phyloP scores from a whole-genome alignment of 805 yeast genomes.

The Saccharomycopsis guyanensis region DNA sequence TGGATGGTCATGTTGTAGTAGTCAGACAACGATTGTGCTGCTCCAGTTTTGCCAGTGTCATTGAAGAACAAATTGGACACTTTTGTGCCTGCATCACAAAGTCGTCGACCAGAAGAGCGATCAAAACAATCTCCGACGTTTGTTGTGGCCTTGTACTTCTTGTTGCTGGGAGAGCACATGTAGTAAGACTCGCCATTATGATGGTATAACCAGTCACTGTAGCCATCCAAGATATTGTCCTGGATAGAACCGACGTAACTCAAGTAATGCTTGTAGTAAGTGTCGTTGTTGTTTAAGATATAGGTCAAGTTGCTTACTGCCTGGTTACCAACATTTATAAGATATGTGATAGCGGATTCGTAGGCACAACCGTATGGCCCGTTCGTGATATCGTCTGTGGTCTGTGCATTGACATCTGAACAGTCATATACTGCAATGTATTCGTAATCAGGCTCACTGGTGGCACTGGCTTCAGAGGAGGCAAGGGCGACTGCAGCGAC shows the following conservation, averaged over 20 bases:
- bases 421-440: background rate
- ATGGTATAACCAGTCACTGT: conserved; percentile 12
- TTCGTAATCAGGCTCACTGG: too few species aligned
- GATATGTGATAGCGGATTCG: conserved; percentile 10
- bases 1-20: conserved; percentile 10
- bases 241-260: conserved; percentile 12
- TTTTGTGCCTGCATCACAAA: too few species aligned
- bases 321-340: conserved; percentile 9
- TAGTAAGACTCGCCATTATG: conserved; percentile 8
- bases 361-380: conserved; percentile 16
- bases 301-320: too few species aligned
- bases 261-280: conserved; percentile 10
- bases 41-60: background rate
- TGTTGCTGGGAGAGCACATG: background rate
- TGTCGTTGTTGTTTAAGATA: conserved; percentile 7
- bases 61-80: conserved; percentile 9
- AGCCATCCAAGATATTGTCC: conserved; percentile 6
- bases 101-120: too few species aligned
- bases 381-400: background rate
- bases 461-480: too few species aligned
- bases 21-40: conserved; percentile 2
- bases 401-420: background rate
- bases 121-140: too few species aligned
- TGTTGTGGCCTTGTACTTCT: too few species aligned
- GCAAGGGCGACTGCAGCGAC: too few species aligned